Evolutionary conservation across 345 rosid species (phyloP).

Genomic region (Citrus unshiu): DNA sequence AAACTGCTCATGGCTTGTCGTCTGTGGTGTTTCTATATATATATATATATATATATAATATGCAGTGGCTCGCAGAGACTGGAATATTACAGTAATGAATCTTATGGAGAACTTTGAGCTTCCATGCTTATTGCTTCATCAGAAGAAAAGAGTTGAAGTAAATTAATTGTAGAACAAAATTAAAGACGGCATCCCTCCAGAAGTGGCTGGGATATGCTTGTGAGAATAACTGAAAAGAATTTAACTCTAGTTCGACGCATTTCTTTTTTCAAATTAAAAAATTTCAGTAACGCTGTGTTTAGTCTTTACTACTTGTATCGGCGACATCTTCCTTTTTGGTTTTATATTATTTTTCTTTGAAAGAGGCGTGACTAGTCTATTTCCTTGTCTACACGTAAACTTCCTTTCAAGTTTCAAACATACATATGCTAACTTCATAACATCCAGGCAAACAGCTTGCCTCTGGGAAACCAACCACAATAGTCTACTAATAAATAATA

Average conservation of each 20-base stretch:
- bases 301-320: not conserved
- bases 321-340: not conserved
- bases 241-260: not conserved
- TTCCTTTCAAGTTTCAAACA: too few relatives aligned
- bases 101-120: slow-evolving; percentile 41
- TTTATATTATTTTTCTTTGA: not conserved
- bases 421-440: too few relatives aligned
- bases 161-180: not conserved
- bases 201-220: slow-evolving; percentile 4
- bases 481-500: too few relatives aligned
- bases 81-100: slow-evolving; percentile 14
- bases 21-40: not conserved
- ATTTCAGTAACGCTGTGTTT: not conserved
- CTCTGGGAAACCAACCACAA: too few relatives aligned
- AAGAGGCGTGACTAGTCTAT: not conserved
- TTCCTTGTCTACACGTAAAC: too few relatives aligned
- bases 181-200: not conserved
- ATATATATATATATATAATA: not conserved
- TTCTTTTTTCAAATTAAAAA: not conserved
- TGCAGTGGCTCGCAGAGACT: slow-evolving; percentile 26
- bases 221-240: slow-evolving; percentile 1
- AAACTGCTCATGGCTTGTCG: not conserved
- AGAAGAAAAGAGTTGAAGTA: not conserved
- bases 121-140: not conserved
- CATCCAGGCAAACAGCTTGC: too few relatives aligned